A percentile compares a stretch with the other conserved stretches of the same genome.
Evolutionary conservation across 2,329 filamentous ascomycete species (phyloP).

Genomic region (Ascomycota sp.): DNA sequence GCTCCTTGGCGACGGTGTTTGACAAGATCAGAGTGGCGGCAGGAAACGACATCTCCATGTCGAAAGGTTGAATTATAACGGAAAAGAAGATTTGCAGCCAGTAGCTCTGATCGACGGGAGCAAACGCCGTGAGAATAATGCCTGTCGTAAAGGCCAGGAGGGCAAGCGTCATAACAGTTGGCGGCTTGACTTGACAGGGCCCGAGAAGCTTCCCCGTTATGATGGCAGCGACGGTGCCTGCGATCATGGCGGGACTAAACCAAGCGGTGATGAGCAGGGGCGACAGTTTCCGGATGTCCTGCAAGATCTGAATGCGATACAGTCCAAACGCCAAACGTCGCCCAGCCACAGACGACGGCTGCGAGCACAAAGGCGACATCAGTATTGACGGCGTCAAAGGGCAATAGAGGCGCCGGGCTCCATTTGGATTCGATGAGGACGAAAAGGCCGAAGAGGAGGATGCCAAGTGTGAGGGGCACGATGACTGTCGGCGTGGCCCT

Average conservation of each 20-base stretch:
- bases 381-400: slow-evolving; percentile 25
- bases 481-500: slow-evolving; percentile 38
- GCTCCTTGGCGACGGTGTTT: slow-evolving; percentile 23
- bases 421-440: slow-evolving; percentile 31
- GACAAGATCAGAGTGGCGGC: slow-evolving; percentile 39
- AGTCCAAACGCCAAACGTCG: slow-evolving; percentile 31
- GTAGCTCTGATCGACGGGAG: slow-evolving; percentile 35
- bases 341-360: slow-evolving; percentile 32
- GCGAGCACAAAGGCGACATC: slow-evolving; percentile 33
- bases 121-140: slow-evolving; percentile 21
- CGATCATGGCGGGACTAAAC: slow-evolving; percentile 21
- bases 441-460: slow-evolving; percentile 33
- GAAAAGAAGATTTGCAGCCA: slow-evolving; percentile 43
- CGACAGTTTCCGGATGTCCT: slow-evolving; percentile 18
- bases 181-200: slow-evolving; percentile 13
- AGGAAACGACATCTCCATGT: slow-evolving; percentile 49
- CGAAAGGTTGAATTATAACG: slow-evolving; percentile 36
- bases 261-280: slow-evolving; percentile 24
- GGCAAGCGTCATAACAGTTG: slow-evolving; percentile 21
- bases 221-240: slow-evolving; percentile 23
- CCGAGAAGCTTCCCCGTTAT: slow-evolving; percentile 21
- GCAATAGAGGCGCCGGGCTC: slow-evolving; percentile 32
- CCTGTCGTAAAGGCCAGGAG: slow-evolving; percentile 22
- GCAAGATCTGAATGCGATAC: slow-evolving; percentile 29
- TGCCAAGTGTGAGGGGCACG: slow-evolving; percentile 33